Conservation (phyloP, 2,329 filamentous ascomycete species). For the Thermoascus crustaceus region DNA sequence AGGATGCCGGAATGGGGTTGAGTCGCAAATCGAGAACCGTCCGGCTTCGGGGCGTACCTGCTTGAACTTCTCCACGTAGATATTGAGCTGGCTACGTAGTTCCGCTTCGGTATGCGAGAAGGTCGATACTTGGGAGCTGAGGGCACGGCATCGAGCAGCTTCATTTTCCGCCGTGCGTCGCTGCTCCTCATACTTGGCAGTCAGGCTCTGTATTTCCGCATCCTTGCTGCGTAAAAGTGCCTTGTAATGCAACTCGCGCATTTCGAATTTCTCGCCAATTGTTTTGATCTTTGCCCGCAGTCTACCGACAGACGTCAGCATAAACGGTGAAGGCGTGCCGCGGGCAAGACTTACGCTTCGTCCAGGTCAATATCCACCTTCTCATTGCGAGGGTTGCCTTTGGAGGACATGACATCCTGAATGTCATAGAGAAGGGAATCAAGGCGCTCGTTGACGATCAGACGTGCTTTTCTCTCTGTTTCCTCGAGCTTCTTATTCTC, state of each 20-base stretch:
- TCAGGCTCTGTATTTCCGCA: conserved; percentile 85
- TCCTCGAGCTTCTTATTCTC: conserved; percentile 91
- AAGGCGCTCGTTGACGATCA: conserved; percentile 77
- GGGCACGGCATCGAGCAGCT: conserved; percentile 66
- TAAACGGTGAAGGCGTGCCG: conserved; percentile 3
- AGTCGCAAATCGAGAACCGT: neutral
- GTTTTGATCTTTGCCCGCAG: conserved; percentile 74
- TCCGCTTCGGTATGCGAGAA: conserved; percentile 96
- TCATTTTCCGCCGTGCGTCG: conserved; percentile 82
- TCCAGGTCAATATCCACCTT: conserved; percentile 81
- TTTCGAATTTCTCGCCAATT: conserved; percentile 91
- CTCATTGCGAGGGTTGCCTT: conserved; percentile 72
- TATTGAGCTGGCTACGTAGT: conserved; percentile 87
- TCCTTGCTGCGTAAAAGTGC: conserved; percentile 89
- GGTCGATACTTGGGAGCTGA: conserved; percentile 86
- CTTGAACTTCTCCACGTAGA: conserved; percentile 99
- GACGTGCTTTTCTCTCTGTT: conserved; percentile 71
- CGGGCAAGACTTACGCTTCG: conserved; percentile 58
- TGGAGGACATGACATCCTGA: conserved; percentile 79
- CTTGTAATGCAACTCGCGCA: conserved; percentile 90
- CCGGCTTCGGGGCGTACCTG: conserved; percentile 60
- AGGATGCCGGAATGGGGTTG: conserved; percentile 11
- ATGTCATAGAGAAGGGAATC: conserved; percentile 73
- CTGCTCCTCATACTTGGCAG: conserved; percentile 81
- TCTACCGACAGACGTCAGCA: conserved; percentile 23